Base-by-base conservation (phyloP, 1,284 basidiomycete species). In the Cutaneotrichosporon sp. region DNA sequence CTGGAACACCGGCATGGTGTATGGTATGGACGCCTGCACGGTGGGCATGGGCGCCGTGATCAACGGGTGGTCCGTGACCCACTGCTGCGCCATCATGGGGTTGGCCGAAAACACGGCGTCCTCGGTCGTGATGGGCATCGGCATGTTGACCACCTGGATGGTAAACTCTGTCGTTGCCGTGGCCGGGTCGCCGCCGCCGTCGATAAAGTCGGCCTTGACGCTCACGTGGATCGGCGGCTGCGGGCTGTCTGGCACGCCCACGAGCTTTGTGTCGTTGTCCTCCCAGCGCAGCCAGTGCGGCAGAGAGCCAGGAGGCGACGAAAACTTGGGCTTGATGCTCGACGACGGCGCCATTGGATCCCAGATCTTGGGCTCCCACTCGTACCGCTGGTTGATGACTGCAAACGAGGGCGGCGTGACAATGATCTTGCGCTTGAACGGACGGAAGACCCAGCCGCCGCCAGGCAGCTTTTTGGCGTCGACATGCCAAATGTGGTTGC, bases 401-500 rank as follows among this genome's bases (percentile, higher is more conserved):
- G 90, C 92, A 54, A 90, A 84, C 48, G 83, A 79, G 23, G 87
- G 84, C 13, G 90, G 88, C 9, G 79, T 80, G 13, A 89, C 89
- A 35, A 90, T 86, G 52, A 97, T 83, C 71, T 86, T 86, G 51
- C 90, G 84, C 65, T 86, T 79, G 77, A 97, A 97, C 17, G 91
- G 86, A 49, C 91, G 82, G 77, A 98, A 99, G 47, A 85, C 81
- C 92, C 94, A 98, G 52, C 81, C 78, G 35, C 85, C 84, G 35
- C 88, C 86, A 0, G 76, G 75, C 30, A 80, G 62, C 68, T 92
- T 97, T 76, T 86, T 90, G 17, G 92, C 96, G 65, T 97, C 91
- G 46, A 98, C 87, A 69, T 93, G 94, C 96, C 96, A 99, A 62
- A 98, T 96, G 70, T 98, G 94, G 75, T 98, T 98, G 49, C 96